Evolutionary conservation across 2,329 filamentous ascomycete genomes (phyloP).

Genomic region (Verticillium zaregamsianum): DNA sequence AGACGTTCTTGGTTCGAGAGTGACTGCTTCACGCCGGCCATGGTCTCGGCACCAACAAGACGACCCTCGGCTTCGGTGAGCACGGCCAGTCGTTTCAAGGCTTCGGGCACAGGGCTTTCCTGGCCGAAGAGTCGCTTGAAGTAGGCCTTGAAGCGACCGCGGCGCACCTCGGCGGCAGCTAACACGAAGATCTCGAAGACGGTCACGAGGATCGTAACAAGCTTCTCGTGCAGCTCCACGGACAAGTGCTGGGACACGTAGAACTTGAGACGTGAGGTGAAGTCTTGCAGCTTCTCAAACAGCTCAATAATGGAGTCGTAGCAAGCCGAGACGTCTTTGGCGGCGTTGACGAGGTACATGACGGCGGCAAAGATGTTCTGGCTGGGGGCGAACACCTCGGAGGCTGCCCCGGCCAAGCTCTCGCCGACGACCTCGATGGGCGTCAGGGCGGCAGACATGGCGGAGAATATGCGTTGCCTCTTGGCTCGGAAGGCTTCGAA

Average conservation of each 20-base stretch:
- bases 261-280: conserved; percentile 35
- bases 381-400: conserved; percentile 34
- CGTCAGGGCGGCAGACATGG: conserved; percentile 23
- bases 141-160: conserved; percentile 35
- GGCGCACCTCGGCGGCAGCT: conserved; percentile 34
- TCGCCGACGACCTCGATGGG: conserved; percentile 36
- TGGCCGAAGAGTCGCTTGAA: conserved; percentile 34
- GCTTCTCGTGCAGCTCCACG: conserved; percentile 29
- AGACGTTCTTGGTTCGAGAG: conserved; percentile 30
- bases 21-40: conserved; percentile 30
- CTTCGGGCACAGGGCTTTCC: conserved; percentile 33
- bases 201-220: conserved; percentile 36
- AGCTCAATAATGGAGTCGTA: conserved; percentile 42
- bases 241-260: conserved; percentile 35
- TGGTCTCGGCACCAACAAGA: conserved; percentile 40
- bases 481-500: conserved; percentile 28
- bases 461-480: conserved; percentile 25
- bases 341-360: conserved; percentile 37
- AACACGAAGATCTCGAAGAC: conserved; percentile 41
- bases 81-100: conserved; percentile 33
- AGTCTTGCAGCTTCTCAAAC: conserved; percentile 37
- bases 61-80: conserved; percentile 36
- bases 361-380: conserved; percentile 38
- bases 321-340: conserved; percentile 36
- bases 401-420: conserved; percentile 28